These are phyloP conservation scores for Hypoxylon fragiforme DNA, from an alignment of 495 filamentous ascomycete species.

Conservation along the genomic window DNA sequence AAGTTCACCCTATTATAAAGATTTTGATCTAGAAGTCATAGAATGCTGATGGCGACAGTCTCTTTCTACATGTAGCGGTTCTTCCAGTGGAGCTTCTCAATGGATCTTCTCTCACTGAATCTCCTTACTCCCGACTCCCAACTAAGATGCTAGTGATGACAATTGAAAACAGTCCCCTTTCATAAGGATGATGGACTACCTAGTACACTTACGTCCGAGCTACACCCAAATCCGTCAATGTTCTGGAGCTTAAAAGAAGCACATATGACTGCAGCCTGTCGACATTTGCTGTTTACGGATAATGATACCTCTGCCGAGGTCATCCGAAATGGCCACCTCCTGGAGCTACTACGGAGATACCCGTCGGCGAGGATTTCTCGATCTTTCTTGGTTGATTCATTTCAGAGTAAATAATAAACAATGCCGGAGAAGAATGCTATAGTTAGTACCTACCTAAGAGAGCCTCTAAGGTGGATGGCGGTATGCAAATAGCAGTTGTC, in stretches of 20 bases:
- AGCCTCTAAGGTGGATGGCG: no score
- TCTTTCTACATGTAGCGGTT: not conserved
- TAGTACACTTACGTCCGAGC: conserved; percentile 23
- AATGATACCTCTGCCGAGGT: conserved; percentile 18
- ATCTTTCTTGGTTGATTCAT: no score
- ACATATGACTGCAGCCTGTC: conserved; percentile 6
- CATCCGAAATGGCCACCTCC: conserved; percentile 8
- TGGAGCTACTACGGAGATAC: conserved; percentile 22
- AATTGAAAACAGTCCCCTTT: conserved; percentile 1
- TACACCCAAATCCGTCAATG: not conserved
- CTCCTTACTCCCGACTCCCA: conserved; percentile 9
- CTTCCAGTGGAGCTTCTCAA: no score
- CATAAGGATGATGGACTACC: not conserved
- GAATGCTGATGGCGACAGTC: conserved; percentile 12
- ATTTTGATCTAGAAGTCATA: conserved; percentile 2
- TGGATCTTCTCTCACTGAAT: conserved; percentile 7
- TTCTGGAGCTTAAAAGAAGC: conserved; percentile 20
- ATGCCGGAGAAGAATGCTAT: no score
- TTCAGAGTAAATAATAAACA: no score
- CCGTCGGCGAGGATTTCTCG: conserved; percentile 4
- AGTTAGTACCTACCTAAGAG: no score
- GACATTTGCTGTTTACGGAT: conserved; percentile 16
- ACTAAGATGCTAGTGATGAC: conserved; percentile 17
- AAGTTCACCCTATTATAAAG: conserved; percentile 3
- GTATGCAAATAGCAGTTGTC: conserved; percentile 1